A percentile compares a stretch with the other conserved stretches of the same genome.
Evolutionary conservation across 225 moss, liverwort and hornwort species (phyloP).

Genomic region (Pleurozium schreberi): DNA sequence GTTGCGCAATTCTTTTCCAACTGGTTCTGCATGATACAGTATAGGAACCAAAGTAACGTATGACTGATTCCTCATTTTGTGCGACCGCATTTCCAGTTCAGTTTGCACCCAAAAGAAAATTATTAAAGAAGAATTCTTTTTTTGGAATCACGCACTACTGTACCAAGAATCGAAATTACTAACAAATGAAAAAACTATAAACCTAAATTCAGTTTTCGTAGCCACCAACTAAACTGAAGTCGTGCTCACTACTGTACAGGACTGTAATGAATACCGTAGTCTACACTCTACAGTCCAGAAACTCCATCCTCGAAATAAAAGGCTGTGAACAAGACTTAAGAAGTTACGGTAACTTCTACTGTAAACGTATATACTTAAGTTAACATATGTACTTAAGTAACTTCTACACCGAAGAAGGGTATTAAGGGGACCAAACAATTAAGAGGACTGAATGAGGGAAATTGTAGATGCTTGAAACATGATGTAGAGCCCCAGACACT

Average conservation of each 20-base stretch:
- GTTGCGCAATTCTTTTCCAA: slow-evolving; percentile 2
- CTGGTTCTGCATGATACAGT: neutral
- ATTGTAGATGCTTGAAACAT: too few relatives aligned
- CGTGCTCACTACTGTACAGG: neutral
- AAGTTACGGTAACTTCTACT: neutral
- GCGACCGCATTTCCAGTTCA: neutral
- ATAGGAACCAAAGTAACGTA: neutral
- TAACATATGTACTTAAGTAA: too few relatives aligned
- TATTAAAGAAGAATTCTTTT: neutral
- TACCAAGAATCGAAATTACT: too few relatives aligned
- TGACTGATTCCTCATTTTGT: neutral
- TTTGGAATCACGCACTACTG: neutral
- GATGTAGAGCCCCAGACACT: too few relatives aligned
- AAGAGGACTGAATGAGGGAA: too few relatives aligned
- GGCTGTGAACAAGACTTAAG: neutral
- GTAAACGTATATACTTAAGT: too few relatives aligned
- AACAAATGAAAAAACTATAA: neutral
- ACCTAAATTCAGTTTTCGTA: neutral
- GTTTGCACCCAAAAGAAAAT: neutral
- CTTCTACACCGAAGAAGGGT: too few relatives aligned
- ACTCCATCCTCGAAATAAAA: neutral
- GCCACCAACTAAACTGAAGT: neutral
- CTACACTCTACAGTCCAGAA: neutral
- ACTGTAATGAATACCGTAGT: too few relatives aligned
- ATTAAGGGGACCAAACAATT: too few relatives aligned